These are phyloP conservation scores for Phytophthora constricta DNA, from an alignment of 352 stramenopile genomes.

Conservation along the genomic window DNA sequence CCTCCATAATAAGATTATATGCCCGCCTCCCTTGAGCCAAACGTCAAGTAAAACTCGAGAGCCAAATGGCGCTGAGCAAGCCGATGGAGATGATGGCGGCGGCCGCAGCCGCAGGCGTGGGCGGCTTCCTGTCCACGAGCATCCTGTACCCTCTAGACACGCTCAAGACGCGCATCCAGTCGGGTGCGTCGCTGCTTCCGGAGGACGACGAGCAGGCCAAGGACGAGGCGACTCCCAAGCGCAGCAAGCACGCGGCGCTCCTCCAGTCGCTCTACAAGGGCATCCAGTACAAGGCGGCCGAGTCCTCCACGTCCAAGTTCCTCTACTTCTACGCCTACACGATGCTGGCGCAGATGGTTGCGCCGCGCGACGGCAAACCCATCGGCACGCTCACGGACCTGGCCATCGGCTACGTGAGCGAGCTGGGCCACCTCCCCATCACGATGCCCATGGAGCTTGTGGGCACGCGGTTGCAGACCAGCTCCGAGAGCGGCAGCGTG, in stretches of 20 bases:
- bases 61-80: constrained; percentile 76
- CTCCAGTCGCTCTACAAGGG: constrained; percentile 80
- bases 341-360: constrained; percentile 69
- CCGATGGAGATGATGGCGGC: constrained; percentile 84
- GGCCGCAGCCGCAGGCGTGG: constrained; percentile 75
- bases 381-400: constrained; percentile 76
- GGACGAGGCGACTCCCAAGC: constrained; percentile 22
- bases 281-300: constrained; percentile 85
- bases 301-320: constrained; percentile 89
- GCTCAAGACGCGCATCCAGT: constrained; percentile 91
- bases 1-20: no score
- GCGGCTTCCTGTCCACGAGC: constrained; percentile 78
- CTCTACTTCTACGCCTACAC: constrained; percentile 93
- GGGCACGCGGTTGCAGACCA: constrained; percentile 86
- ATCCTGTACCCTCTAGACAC: constrained; percentile 88
- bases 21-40: no score
- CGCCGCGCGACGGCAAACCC: constrained; percentile 62
- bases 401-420: constrained; percentile 83
- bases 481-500: constrained; percentile 50
- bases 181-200: constrained; percentile 58
- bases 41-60: neutral
- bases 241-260: constrained; percentile 46
- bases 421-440: constrained; percentile 78
- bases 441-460: constrained; percentile 91
- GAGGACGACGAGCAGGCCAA: constrained; percentile 39